Conservation (phyloP, 164 flowering plant species). For the Umbilicus rupestris region DNA sequence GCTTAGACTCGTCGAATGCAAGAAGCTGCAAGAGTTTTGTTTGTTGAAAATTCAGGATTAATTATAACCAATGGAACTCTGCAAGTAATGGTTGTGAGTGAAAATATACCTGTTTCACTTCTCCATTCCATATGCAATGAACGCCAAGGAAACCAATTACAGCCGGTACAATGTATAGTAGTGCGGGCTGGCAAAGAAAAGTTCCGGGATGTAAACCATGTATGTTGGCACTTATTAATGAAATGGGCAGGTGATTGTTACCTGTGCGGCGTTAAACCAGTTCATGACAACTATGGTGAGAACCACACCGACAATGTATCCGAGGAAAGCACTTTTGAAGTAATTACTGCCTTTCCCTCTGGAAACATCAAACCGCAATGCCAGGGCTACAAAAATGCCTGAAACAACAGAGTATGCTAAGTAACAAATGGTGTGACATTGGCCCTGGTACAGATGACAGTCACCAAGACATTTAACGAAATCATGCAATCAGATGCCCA, state of each 20-base stretch:
- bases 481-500: background rate
- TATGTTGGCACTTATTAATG: background rate
- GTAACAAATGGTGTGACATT: background rate
- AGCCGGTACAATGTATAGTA: conserved; percentile 85
- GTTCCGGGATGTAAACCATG: background rate
- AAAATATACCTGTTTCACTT: conserved; percentile 73
- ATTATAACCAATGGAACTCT: too few relatives aligned
- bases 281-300: conserved; percentile 91
- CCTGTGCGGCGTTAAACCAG: conserved; percentile 99
- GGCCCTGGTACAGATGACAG: background rate
- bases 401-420: conserved; percentile 8
- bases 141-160: conserved; percentile 83
- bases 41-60: too few relatives aligned
- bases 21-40: too few relatives aligned
- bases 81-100: background rate
- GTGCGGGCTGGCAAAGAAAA: conserved; percentile 68
- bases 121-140: conserved; percentile 88
- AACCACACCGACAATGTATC: conserved; percentile 63
- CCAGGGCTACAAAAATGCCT: conserved; percentile 98
- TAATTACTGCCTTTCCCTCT: conserved; percentile 78
- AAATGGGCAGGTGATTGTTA: conserved; percentile 11
- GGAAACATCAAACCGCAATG: conserved; percentile 92
- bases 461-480: background rate
- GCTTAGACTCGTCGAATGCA: too few relatives aligned
- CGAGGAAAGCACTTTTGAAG: conserved; percentile 87